Evolutionary conservation across 441 rosid genomes (phyloP), one percentile per base, ranked within the genome.

Genomic region (Gossypium gossypioides): DNA sequence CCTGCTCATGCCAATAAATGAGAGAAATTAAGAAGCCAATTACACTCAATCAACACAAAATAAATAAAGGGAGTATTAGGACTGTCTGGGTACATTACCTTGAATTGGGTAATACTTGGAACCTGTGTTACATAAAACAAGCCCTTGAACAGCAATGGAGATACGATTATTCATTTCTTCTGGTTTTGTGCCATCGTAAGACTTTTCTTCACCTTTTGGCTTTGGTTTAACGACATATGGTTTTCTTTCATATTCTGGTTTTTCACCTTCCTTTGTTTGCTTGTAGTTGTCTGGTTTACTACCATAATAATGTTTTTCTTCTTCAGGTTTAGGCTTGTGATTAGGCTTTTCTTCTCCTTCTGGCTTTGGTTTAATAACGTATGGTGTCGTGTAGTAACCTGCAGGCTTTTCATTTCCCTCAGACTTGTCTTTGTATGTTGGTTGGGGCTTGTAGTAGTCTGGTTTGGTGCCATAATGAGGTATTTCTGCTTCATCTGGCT

Each of bases 121-220:
- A 58, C 62, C 34, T 58, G 37, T 12, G 13, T 24, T 58, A 13
- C 62, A 70, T 5, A 76, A 34, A 44, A 79, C 72, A 54, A 79
- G 75, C 25, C 86, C 86, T 78, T 81, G 76, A 19, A 78, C 37
- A 50, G 76, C 78, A 7, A 78, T 46, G 24, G 40, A 59, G 40
- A 59, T 16, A 25, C 4, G 40, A 25, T 27, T 59, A 13, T 59
- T n/a, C 19, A 25, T 59, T 59, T 59, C 64, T n/a, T 27, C 64
- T 6, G 2, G 52, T 21, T 65, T 32, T 46, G 66, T 52, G 1
- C 1, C 21, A 6, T 56, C 27, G 10, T 25, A 6, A 12, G 61
- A 50, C 48, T 48, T 46, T 12, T 62, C 62, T n/a, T 72, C 57
- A 6, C 69, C 60, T 37, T 64, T 34, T 27, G 42, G 52, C 29